Evolutionary conservation across 768 basidiomycete genomes (phyloP).

Genomic region (Boletus edulis): DNA sequence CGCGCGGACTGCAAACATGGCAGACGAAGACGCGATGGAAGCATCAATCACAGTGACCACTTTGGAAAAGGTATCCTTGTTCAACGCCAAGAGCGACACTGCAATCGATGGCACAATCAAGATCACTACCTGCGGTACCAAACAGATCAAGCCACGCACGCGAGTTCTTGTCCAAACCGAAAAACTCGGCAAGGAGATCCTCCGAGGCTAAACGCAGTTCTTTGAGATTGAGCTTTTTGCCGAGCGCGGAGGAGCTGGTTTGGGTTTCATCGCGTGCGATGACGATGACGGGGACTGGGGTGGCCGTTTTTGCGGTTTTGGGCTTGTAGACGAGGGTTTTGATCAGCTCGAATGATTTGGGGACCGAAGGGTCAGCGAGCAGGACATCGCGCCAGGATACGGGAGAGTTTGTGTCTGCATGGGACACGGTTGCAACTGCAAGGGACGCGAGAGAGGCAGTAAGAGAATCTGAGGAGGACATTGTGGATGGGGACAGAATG

Average conservation of each 20-base stretch:
- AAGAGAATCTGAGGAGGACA: constrained; percentile 36
- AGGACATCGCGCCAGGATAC: constrained; percentile 76
- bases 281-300: constrained; percentile 81
- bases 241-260: constrained; percentile 72
- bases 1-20: constrained; percentile 74
- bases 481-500: constrained; percentile 22
- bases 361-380: constrained; percentile 46
- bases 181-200: constrained; percentile 84
- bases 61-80: constrained; percentile 59
- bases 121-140: background rate
- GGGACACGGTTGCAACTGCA: constrained; percentile 50
- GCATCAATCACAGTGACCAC: constrained; percentile 76
- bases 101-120: constrained; percentile 8
- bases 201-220: constrained; percentile 84
- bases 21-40: constrained; percentile 63
- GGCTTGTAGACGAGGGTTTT: constrained; percentile 96
- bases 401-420: constrained; percentile 65
- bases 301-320: constrained; percentile 88
- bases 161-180: constrained; percentile 81
- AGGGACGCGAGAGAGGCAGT: constrained; percentile 47
- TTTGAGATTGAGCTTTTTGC: constrained; percentile 79
- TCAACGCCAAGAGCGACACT: constrained; percentile 85
- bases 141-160: constrained; percentile 47
- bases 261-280: constrained; percentile 86
- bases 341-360: constrained; percentile 65